A percentile compares a stretch with the other conserved stretches of the same genome.
Evolutionary conservation across 768 basidiomycete genomes (phyloP).

Genomic region (Rhodosporidiobolus odoratus): DNA sequence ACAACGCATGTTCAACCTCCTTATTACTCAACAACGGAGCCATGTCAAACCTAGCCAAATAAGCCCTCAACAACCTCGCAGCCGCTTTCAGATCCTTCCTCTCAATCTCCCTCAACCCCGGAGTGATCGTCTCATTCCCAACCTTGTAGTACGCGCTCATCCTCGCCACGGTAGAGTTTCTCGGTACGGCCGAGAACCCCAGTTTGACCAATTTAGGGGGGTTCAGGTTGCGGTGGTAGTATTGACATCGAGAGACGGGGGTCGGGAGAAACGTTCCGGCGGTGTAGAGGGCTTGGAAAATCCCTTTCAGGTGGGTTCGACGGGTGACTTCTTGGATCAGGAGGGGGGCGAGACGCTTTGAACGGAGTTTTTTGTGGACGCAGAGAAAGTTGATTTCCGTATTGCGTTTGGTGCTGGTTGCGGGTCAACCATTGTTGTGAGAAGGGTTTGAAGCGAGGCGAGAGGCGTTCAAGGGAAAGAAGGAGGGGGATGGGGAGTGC

Average conservation of each 20-base stretch:
- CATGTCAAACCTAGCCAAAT: constrained; percentile 82
- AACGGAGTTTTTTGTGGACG: constrained; percentile 93
- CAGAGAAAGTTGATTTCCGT: constrained; percentile 97
- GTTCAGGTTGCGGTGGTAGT: constrained; percentile 81
- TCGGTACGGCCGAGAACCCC: constrained; percentile 79
- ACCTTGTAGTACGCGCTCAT: constrained; percentile 74
- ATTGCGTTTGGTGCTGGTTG: constrained; percentile 60
- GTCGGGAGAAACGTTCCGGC: constrained; percentile 90
- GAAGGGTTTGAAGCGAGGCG: background rate
- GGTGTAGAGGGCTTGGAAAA: constrained; percentile 97
- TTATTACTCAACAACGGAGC: constrained; percentile 65
- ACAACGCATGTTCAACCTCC: constrained; percentile 78
- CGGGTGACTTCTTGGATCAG: constrained; percentile 96
- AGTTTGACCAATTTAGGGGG: constrained; percentile 85
- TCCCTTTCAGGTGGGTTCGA: constrained; percentile 76
- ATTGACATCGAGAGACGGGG: constrained; percentile 79
- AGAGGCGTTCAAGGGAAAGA: background rate
- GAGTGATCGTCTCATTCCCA: constrained; percentile 49
- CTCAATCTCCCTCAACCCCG: constrained; percentile 82
- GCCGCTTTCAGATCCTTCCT: constrained; percentile 69
- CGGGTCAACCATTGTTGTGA: no score
- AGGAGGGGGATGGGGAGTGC: background rate
- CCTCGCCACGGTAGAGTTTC: constrained; percentile 82
- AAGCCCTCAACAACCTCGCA: constrained; percentile 63
- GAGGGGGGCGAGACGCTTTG: constrained; percentile 88